Evolutionary conservation across 495 filamentous ascomycete species (phyloP).

Genomic region (Penicillium chermesinum): DNA sequence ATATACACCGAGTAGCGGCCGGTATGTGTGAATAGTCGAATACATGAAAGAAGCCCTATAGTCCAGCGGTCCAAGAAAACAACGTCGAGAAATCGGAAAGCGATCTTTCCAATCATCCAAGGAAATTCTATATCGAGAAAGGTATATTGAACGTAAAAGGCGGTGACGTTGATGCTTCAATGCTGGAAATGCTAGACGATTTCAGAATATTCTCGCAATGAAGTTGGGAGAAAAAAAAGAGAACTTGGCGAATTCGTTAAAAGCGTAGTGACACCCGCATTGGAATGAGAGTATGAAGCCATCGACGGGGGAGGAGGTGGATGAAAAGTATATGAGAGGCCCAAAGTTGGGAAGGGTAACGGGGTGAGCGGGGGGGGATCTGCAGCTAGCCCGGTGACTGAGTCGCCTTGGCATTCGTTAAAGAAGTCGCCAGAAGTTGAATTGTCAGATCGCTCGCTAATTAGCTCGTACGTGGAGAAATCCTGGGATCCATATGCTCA

Average conservation of each 20-base stretch:
- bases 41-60: constrained; percentile 2
- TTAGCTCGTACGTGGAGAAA: background rate
- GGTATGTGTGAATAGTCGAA: constrained; percentile 8
- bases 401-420: background rate
- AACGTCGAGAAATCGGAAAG: background rate
- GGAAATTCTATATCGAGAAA: constrained; percentile 9
- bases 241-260: background rate
- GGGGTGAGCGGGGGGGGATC: background rate
- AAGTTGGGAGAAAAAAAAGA: background rate
- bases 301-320: background rate
- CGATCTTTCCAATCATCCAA: background rate
- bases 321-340: background rate
- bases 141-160: constrained; percentile 2
- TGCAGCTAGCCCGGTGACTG: background rate
- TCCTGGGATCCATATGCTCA: background rate
- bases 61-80: background rate
- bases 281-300: background rate
- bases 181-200: background rate
- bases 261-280: background rate
- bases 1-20: constrained; percentile 15
- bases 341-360: background rate
- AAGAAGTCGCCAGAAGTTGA: background rate
- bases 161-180: background rate
- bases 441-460: background rate
- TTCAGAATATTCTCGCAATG: too few species aligned